These are phyloP conservation scores for Dendrobium nobile DNA, from an alignment of 106 monocot species.

Conservation along the genomic window DNA sequence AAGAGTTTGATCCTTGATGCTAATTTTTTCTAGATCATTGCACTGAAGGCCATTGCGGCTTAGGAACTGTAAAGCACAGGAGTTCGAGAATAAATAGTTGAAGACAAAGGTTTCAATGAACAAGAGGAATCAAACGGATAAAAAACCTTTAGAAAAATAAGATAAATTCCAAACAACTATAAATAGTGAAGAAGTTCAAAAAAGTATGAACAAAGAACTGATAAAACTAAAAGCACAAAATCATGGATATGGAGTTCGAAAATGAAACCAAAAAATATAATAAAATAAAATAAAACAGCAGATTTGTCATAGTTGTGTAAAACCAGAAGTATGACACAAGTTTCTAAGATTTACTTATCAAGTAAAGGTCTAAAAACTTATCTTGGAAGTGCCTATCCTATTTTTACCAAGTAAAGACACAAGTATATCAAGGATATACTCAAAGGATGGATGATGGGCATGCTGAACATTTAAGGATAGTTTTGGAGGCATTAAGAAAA, in stretches of 20 bases:
- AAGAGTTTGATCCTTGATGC: conserved; percentile 80
- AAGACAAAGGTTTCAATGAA: not conserved
- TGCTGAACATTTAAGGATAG: no score
- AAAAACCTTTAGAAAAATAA: not conserved
- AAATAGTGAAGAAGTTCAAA: not conserved
- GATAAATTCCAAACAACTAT: not conserved
- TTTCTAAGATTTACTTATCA: not conserved
- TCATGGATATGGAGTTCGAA: not conserved
- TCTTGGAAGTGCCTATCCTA: not conserved
- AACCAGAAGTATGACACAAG: not conserved
- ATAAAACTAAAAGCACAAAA: not conserved
- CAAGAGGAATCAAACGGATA: not conserved
- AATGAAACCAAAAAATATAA: not conserved
- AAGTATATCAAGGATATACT: not conserved
- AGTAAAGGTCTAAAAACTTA: not conserved
- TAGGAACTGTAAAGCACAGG: conserved; percentile 55
- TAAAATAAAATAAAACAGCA: not conserved
- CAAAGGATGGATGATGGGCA: no score
- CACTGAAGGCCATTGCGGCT: conserved; percentile 68
- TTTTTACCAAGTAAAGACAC: not conserved
- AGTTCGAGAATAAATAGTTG: conserved; percentile 4
- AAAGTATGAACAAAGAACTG: not conserved
- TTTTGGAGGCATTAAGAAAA: no score
- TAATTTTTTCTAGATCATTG: conserved; percentile 62
- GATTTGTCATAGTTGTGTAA: not conserved